A percentile compares a stretch with the other conserved stretches of the same genome.
Conservation (phyloP, 1,284 basidiomycete genomes). For the Schizophyllum amplum region DNA sequence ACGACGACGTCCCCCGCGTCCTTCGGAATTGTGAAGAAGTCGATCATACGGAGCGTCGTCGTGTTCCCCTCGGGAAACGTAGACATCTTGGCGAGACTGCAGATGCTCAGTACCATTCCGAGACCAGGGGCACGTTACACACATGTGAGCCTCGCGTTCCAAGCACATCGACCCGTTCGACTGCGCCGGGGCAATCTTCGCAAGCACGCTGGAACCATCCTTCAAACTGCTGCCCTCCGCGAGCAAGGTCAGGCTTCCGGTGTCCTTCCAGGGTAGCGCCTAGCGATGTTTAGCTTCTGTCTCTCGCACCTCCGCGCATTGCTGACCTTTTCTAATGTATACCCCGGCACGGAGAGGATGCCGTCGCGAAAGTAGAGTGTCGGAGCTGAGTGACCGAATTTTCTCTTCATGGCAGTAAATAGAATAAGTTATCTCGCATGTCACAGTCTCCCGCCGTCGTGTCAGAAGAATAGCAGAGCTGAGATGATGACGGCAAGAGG, state of each 20-base stretch:
- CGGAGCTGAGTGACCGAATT: conserved; percentile 15
- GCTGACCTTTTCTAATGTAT: conserved; percentile 57
- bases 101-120: background rate
- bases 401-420: background rate
- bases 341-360: conserved; percentile 56
- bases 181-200: conserved; percentile 63
- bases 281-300: conserved; percentile 16
- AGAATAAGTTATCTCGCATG: background rate
- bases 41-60: conserved; percentile 48
- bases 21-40: conserved; percentile 56
- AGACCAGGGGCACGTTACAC: conserved; percentile 17
- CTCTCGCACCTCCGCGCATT: background rate
- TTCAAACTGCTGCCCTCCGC: conserved; percentile 62
- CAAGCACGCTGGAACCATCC: conserved; percentile 57
- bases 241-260: conserved; percentile 58
- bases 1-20: conserved; percentile 59
- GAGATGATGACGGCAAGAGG: no score
- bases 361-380: conserved; percentile 43
- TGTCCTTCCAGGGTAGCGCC: conserved; percentile 61
- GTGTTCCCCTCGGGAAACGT: conserved; percentile 42
- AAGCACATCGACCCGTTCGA: conserved; percentile 64
- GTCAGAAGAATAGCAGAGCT: no score
- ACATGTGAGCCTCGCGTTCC: conserved; percentile 67
- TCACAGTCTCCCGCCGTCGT: no score
- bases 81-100: conserved; percentile 47